phyloP scores from a whole-genome alignment of 2,329 filamentous ascomycete genomes.

The Ascochyta lentis region DNA sequence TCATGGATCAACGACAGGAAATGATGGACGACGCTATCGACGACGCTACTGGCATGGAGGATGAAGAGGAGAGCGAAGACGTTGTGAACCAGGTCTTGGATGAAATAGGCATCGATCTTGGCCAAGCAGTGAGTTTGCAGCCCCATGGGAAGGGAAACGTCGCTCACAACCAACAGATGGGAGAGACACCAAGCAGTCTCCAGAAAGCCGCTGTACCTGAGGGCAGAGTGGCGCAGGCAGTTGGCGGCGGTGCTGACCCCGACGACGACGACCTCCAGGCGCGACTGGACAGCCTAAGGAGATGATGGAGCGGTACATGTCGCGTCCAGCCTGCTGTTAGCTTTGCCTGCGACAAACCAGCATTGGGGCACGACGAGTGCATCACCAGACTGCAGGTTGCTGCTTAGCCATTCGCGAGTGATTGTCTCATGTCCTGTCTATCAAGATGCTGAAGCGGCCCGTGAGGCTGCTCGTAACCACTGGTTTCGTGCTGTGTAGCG shows the following conservation, averaged over 20 bases:
- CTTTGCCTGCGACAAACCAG: neutral
- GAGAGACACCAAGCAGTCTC: conserved; percentile 86
- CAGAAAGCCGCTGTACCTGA: conserved; percentile 77
- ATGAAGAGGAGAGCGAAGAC: conserved; percentile 96
- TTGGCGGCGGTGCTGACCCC: conserved; percentile 74
- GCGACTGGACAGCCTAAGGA: conserved; percentile 82
- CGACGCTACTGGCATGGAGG: conserved; percentile 87
- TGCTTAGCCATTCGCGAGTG: neutral
- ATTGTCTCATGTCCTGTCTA: neutral
- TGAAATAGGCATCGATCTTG: conserved; percentile 94
- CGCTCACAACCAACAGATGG: conserved; percentile 66
- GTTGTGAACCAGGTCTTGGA: conserved; percentile 96
- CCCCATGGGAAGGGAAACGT: neutral
- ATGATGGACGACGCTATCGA: conserved; percentile 99
- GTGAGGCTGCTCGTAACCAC: neutral
- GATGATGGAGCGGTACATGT: conserved; percentile 43
- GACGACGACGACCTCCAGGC: conserved; percentile 97
- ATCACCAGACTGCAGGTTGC: neutral
- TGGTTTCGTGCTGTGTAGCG: conserved; percentile 8
- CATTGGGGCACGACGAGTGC: too few species aligned
- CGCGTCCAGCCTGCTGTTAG: neutral
- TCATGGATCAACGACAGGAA: conserved; percentile 98
- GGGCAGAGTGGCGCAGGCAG: conserved; percentile 81
- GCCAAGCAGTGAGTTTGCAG: conserved; percentile 73
- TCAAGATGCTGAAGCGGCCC: neutral